Conservation (phyloP, 345 rosid genomes). For the Eucalyptus cloeziana region DNA sequence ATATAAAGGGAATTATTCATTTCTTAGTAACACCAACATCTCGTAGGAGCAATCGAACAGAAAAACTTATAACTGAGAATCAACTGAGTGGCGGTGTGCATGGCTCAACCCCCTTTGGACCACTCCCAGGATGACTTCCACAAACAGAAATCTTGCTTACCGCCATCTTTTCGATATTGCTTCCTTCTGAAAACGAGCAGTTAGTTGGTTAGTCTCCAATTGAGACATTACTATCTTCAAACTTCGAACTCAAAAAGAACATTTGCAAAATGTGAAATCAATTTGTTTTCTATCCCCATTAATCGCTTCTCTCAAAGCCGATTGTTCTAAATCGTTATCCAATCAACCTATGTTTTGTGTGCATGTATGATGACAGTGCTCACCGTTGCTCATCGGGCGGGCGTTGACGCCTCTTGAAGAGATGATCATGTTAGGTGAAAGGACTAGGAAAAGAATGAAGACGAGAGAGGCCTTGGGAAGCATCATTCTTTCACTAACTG, state of each 20-base stretch:
- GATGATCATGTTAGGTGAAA: not conserved
- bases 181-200: not conserved
- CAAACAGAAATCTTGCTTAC: not conserved
- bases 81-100: too few relatives aligned
- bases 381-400: not conserved
- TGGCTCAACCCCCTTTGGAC: rapidly evolving
- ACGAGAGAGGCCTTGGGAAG: not conserved
- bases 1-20: not conserved
- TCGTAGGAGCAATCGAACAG: not conserved
- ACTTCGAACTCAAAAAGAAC: not conserved
- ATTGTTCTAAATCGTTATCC: not conserved
- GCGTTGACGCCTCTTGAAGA: not conserved
- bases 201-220: not conserved
- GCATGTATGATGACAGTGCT: not conserved
- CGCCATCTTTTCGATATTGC: not conserved
- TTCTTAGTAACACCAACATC: not conserved
- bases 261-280: not conserved
- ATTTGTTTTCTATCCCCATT: not conserved
- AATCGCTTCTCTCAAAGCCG: not conserved
- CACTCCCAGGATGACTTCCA: not conserved
- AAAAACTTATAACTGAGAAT: not conserved
- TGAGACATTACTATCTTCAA: not conserved
- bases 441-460: not conserved
- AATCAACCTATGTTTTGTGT: not conserved
- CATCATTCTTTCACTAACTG: not conserved